Evolutionary conservation across 805 yeast species (phyloP), one percentile per base, ranked within the genome.

Genomic region (Kuraishia cidri): DNA sequence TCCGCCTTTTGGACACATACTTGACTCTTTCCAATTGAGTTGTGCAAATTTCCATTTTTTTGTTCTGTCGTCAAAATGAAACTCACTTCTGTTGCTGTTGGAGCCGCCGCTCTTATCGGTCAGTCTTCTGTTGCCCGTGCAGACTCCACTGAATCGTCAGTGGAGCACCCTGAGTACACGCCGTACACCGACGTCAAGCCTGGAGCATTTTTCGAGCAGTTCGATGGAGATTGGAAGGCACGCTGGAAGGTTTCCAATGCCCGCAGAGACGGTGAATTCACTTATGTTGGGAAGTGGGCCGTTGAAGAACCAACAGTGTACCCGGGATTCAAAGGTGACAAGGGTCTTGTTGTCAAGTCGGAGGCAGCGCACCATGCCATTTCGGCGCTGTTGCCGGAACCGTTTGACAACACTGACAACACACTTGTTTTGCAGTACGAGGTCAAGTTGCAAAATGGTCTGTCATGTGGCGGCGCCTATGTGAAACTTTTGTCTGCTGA

Each of bases 381-480:
- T 44, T 75, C 85, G 25, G 72, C 75, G 34, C 54, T 63, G 39
- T 65, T 88, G 35, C 72, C 72, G 13, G 37, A 54, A 18, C 69
- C 78, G 3, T 66, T 87, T 36, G 69, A 70, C 50, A 79, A 78
- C 54, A 69, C 62, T 8, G 68, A 66, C 43, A 63, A 74, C 36
- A 76, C 85, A 11, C 62, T 88, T 40, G 95, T 88, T 7, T 59
- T 86, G 26, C 97, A 88, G 58, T 88, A 85, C 55, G 97, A 88
- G 56, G 83, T 85, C 35, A 87, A 87, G 59, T 58, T 79, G 26
- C 95, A 88, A 60, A 65, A 79, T 26, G 84, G 83, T 7, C 60
- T 86, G 35, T 65, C 65, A 29, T 88, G 97, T 58, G 94, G 95
- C 31, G 97, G 97, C 35, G 90, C 94, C 2, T 88, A 87, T 58